A percentile compares a stretch with the other conserved stretches of the same genome.
Evolutionary conservation across 805 yeast genomes (phyloP).

Genomic region (Brettanomyces anomalus): DNA sequence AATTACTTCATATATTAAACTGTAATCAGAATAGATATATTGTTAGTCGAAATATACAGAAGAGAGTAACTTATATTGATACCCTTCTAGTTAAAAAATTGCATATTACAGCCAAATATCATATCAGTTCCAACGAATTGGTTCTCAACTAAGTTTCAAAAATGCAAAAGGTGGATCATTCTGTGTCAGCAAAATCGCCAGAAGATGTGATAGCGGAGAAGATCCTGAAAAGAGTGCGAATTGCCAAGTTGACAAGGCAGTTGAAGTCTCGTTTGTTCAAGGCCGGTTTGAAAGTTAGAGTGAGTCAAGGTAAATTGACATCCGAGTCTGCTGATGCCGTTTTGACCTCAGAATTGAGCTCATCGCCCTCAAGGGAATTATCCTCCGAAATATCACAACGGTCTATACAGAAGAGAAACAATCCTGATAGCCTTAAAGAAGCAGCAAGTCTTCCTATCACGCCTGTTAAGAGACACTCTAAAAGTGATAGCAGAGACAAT

Average conservation of each 20-base stretch:
- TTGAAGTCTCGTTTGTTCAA: constrained; percentile 31
- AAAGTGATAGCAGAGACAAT: constrained; percentile 6
- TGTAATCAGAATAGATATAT: too few relatives aligned
- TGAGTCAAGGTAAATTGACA: constrained; percentile 19
- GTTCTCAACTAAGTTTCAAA: too few relatives aligned
- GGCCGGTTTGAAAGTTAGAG: constrained; percentile 30
- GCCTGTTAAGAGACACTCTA: constrained; percentile 21
- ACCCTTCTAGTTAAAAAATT: too few relatives aligned
- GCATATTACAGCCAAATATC: too few relatives aligned
- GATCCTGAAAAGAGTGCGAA: constrained; percentile 36
- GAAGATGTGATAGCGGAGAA: constrained; percentile 36
- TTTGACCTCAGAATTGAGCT: background rate
- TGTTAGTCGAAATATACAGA: too few relatives aligned
- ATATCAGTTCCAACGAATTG: too few relatives aligned
- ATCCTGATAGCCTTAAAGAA: background rate
- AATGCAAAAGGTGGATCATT: constrained; percentile 1
- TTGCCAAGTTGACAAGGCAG: constrained; percentile 37
- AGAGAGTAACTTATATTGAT: too few relatives aligned
- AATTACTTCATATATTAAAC: too few relatives aligned
- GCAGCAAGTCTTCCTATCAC: constrained; percentile 12
- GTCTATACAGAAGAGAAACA: too few relatives aligned
- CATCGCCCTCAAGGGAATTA: background rate
- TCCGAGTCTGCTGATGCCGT: constrained; percentile 4
- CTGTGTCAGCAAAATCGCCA: constrained; percentile 8
- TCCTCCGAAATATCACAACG: background rate